Percentiles rank a stretch among this genome's conserved stretches.
phyloP scores from a whole-genome alignment of 2,329 filamentous ascomycete species.

The Beauveria varroae region DNA sequence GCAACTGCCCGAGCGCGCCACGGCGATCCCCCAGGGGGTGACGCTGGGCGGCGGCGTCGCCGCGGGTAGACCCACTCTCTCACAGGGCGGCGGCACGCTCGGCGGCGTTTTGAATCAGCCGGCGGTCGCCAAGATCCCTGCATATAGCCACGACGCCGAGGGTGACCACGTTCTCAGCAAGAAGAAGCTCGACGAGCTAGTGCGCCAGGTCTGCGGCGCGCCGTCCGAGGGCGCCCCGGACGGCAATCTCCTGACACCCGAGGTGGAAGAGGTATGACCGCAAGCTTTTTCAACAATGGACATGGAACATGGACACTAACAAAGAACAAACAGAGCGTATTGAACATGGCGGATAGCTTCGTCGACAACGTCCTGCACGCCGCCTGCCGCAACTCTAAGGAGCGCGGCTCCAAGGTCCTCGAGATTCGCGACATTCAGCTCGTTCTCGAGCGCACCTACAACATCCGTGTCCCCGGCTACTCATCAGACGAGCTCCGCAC shows the following conservation, averaged over 20 bases:
- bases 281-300: no score
- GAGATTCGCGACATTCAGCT: constrained; percentile 84
- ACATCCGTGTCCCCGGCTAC: constrained; percentile 89
- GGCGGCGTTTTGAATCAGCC: constrained; percentile 84
- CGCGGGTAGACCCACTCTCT: constrained; percentile 72
- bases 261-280: constrained; percentile 80
- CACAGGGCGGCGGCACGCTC: constrained; percentile 66
- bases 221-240: constrained; percentile 59
- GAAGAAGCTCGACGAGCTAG: constrained; percentile 93
- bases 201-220: constrained; percentile 84
- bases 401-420: constrained; percentile 81
- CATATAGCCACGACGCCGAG: constrained; percentile 83
- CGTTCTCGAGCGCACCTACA: constrained; percentile 76
- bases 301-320: neutral
- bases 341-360: constrained; percentile 87
- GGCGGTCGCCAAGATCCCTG: constrained; percentile 71
- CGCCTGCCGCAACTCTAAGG: constrained; percentile 86
- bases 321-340: constrained; percentile 57
- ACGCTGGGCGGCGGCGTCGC: constrained; percentile 54
- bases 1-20: constrained; percentile 59
- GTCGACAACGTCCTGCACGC: constrained; percentile 83
- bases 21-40: constrained; percentile 66
- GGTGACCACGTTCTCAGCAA: constrained; percentile 92
- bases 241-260: constrained; percentile 73
- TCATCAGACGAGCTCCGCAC: constrained; percentile 90